Evolutionary conservation across 1,284 basidiomycete species (phyloP).

Genomic region (Rhodotorula sp.): DNA sequence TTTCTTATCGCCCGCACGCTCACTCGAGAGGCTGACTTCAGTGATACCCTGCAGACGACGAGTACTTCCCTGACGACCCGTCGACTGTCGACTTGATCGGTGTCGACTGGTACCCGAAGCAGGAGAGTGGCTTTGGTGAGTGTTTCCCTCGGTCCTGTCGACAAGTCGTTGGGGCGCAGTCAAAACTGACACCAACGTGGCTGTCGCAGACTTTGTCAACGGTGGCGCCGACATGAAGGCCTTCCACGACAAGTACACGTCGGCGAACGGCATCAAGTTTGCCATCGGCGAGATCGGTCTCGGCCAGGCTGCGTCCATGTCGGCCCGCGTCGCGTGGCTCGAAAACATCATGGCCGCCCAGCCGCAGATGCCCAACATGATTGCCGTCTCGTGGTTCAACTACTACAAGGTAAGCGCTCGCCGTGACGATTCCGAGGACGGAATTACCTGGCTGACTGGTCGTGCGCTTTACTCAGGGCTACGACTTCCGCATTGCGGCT

Average conservation of each 20-base stretch:
- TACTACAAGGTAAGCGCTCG: slow-evolving; percentile 29
- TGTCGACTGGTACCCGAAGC: slow-evolving; percentile 46
- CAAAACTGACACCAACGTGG: neutral
- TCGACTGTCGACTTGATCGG: slow-evolving; percentile 47
- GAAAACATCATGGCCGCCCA: slow-evolving; percentile 41
- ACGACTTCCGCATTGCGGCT: slow-evolving; percentile 41
- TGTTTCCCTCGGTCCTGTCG: neutral
- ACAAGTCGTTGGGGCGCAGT: no score
- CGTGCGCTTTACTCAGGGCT: slow-evolving; percentile 22
- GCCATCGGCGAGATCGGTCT: slow-evolving; percentile 50
- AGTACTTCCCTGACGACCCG: slow-evolving; percentile 46
- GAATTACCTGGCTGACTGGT: neutral
- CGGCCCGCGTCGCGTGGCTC: slow-evolving; percentile 45
- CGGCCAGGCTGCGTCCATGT: slow-evolving; percentile 36
- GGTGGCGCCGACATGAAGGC: slow-evolving; percentile 46
- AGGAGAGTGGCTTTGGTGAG: slow-evolving; percentile 15
- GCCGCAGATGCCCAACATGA: slow-evolving; percentile 44
- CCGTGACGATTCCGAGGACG: no score
- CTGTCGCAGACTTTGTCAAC: slow-evolving; percentile 28
- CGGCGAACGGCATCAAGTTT: slow-evolving; percentile 41
- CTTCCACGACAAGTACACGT: slow-evolving; percentile 49
- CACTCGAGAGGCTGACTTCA: neutral
- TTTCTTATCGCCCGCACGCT: no score
- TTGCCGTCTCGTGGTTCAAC: slow-evolving; percentile 49
- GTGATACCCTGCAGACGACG: slow-evolving; percentile 24